Conservation (phyloP, 116 monocot species). For the Cymodocea nodosa region DNA sequence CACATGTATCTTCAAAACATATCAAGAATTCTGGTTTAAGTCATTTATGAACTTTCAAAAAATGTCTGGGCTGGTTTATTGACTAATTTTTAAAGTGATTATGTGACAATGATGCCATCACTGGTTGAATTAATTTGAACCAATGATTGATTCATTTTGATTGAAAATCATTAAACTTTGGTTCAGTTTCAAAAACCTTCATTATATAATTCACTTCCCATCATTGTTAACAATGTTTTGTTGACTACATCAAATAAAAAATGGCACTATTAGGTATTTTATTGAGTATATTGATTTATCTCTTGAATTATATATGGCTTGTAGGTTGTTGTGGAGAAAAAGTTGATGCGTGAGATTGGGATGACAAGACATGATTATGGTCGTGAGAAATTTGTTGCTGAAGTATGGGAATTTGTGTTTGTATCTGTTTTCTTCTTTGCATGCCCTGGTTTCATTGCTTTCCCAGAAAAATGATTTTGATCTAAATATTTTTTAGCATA, state of each 20-base stretch:
- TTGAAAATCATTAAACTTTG: too few species aligned
- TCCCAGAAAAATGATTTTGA: not conserved
- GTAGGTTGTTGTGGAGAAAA: slow-evolving; percentile 94
- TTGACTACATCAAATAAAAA: not conserved
- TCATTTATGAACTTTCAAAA: too few species aligned
- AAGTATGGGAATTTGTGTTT: slow-evolving; percentile 22
- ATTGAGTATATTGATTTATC: not conserved
- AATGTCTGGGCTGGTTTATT: too few species aligned
- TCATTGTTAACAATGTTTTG: not conserved
- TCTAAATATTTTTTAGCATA: too few species aligned
- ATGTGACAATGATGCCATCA: too few species aligned
- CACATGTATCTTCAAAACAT: too few species aligned
- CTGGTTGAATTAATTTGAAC: too few species aligned
- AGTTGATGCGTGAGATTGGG: slow-evolving; percentile 75
- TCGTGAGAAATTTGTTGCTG: slow-evolving; percentile 70
- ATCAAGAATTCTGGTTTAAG: too few species aligned
- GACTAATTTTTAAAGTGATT: too few species aligned
- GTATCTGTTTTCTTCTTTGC: not conserved
- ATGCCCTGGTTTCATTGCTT: not conserved
- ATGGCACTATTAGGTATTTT: not conserved
- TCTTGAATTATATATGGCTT: slow-evolving; percentile 2
- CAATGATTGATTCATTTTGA: too few species aligned
- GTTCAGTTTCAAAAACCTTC: too few species aligned
- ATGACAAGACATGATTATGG: slow-evolving; percentile 75
- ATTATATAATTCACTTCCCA: not conserved